A percentile compares a stretch with the other conserved stretches of the same genome.
phyloP scores from a whole-genome alignment of 257 asterid species.

The Cruciata laevipes region DNA sequence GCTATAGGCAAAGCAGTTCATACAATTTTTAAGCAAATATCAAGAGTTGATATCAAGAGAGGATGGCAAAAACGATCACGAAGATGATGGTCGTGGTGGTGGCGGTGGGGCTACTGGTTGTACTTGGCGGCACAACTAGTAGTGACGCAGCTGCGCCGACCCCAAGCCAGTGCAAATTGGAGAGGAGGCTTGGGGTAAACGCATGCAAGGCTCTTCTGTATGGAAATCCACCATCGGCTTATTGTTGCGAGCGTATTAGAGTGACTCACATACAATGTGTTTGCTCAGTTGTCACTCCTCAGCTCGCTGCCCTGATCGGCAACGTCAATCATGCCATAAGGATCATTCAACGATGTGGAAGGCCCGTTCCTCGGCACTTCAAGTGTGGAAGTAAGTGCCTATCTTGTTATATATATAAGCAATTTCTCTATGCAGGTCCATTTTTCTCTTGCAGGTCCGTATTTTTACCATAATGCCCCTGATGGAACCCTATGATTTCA shows the following conservation, averaged over 20 bases:
- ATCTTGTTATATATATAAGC: too few relatives aligned
- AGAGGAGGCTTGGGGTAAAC: conserved; percentile 9
- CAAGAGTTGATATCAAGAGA: background rate
- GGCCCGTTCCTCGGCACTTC: conserved; percentile 28
- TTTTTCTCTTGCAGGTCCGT: too few relatives aligned
- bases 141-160: background rate
- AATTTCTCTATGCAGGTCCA: too few relatives aligned
- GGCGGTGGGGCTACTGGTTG: background rate
- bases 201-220: conserved; percentile 23
- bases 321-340: conserved; percentile 11
- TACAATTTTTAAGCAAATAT: background rate
- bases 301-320: conserved; percentile 19
- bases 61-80: background rate
- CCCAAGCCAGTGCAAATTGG: conserved; percentile 11
- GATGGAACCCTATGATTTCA: too few relatives aligned
- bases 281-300: conserved; percentile 20
- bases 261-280: conserved; percentile 18
- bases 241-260: conserved; percentile 18
- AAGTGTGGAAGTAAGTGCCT: conserved; percentile 30
- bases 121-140: background rate
- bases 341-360: conserved; percentile 25
- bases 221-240: conserved; percentile 21
- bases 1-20: background rate
- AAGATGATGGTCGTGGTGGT: background rate
- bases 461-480: too few relatives aligned